Evolutionary conservation across 164 flowering plant species (phyloP), one percentile per base, ranked within the genome.

Genomic region (Stephania japonica): DNA sequence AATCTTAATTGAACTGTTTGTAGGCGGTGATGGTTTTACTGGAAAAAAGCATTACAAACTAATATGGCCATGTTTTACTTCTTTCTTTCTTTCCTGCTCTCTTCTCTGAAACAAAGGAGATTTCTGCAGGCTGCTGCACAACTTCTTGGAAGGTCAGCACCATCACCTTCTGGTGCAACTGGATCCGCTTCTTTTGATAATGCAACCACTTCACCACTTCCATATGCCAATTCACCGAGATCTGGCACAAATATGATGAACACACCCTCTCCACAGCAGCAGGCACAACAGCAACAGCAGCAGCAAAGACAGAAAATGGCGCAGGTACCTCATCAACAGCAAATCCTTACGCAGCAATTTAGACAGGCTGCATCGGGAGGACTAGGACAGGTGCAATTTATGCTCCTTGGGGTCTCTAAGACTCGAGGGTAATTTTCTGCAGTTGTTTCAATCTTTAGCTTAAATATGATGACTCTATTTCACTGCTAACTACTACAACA

Each of bases 201-300:
- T 77, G 82, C 91, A 42, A 72, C 98, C 42, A 61, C 90, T 70
- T 91, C 99, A 59, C 97, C 99, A 1, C 70, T 91, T 73, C 92
- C 90, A 61, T 91, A 95, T 85, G 94, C 94, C 65, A 95, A 91
- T 83, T 95, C 99, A 42, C 99, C 99, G 26, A 89, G 96, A 80
- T 90, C 97, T 59, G 87, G 87, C 41, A 75, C 91, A 68, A 89
- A 75, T 70, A 86, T 90, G 75, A 88, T 94, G 94, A 95, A 95
- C 73, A 76, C 93, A 44, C 99, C 97, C 26, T 95, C 99, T 74
- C 99, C 99, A 79, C 97, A 91, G 77, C 98, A 91, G 75, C 98
- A 91, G 70, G 53, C 83, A 67, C 90, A 84, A 42, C 95, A 85
- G 38, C 90, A 82, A 8, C 92, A 86, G 44, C 90, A 78, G 63